Base-by-base conservation (phyloP, 169 alveolate species). In the Cyclospora cayetanensis region DNA sequence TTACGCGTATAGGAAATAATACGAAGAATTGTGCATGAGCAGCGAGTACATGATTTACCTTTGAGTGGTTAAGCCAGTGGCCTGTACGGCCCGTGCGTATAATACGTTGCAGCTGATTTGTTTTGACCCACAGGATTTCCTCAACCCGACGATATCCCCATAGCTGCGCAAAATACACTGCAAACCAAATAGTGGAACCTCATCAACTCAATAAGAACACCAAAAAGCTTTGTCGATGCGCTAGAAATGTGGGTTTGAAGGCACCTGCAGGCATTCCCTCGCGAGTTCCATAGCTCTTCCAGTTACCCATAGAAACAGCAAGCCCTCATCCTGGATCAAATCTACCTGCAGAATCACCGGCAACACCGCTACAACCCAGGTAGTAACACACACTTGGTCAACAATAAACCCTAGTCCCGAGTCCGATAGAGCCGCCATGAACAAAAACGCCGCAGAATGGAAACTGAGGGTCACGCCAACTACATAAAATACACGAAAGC, bases 91-190 rank as follows among this genome's bases (percentile, higher is more conserved):
- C 99, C 20, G 99, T 97, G 92, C 99, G 95, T 25, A 97, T 97
- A 90, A 98, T 95, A 88, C 99, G 96, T 91, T 97, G 98, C 70
- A 97, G 95, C 95, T 98, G 98, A 92, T 98, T 98, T 60, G 98
- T 97, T 94, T 98, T 98, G 34, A 98, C 98, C 99, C 99, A 98
- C 12, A 98, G 97, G 65, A 98, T 94, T 95, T 98, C 99, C 93
- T 97, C 99, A 80, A 97, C 97, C 79, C 98, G 96, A 90, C 95
- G 95, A 94, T 98, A 98, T n/a, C 99, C 99, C 99, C 99, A 98
- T 41, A 95, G 91, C 87, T 94, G 95, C 5, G 39, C 50, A 29
- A 46, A 87, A 41, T 25, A 0, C 20, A 22, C 12, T 37, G 25
- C 15, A n/a, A n/a, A n/a, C n/a, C n/a, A n/a, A n/a, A n/a, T n/a